phyloP scores from a whole-genome alignment of 2,329 filamentous ascomycete species.

The Davidsoniella virescens region DNA sequence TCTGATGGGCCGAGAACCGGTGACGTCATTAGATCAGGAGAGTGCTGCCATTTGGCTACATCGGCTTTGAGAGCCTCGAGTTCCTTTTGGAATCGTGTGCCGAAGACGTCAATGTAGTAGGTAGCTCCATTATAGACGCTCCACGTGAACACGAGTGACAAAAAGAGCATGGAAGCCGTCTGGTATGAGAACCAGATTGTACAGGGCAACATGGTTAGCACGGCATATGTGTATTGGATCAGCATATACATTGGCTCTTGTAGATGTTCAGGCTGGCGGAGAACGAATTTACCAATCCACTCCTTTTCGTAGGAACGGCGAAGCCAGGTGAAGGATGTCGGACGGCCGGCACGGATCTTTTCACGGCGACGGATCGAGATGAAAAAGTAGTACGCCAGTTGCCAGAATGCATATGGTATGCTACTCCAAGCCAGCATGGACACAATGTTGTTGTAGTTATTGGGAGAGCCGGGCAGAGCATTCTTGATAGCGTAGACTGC shows the following conservation, averaged over 20 bases:
- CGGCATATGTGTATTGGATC: slow-evolving; percentile 84
- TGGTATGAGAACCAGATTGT: slow-evolving; percentile 88
- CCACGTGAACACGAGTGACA: slow-evolving; percentile 76
- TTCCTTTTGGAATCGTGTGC: slow-evolving; percentile 91
- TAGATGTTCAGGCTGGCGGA: slow-evolving; percentile 54
- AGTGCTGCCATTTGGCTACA: slow-evolving; percentile 71
- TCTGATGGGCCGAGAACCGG: slow-evolving; percentile 4
- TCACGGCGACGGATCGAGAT: slow-evolving; percentile 91
- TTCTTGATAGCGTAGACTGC: slow-evolving; percentile 70
- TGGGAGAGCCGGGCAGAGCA: slow-evolving; percentile 50
- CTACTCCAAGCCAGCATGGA: slow-evolving; percentile 94
- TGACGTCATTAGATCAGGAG: slow-evolving; percentile 27
- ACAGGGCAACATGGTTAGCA: slow-evolving; percentile 86
- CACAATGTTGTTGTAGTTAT: slow-evolving; percentile 58
- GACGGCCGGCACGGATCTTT: slow-evolving; percentile 87
- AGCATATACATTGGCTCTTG: slow-evolving; percentile 91
- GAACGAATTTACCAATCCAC: slow-evolving; percentile 73
- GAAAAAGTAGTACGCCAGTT: slow-evolving; percentile 80
- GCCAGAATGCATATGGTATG: slow-evolving; percentile 84
- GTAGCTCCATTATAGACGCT: slow-evolving; percentile 94
- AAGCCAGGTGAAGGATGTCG: slow-evolving; percentile 95
- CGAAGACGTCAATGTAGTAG: slow-evolving; percentile 96
- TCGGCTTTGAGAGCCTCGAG: slow-evolving; percentile 77
- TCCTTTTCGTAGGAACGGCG: slow-evolving; percentile 78
- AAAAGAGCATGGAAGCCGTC: slow-evolving; percentile 60